Base-by-base conservation (phyloP, 2,329 filamentous ascomycete genomes). In the Ilyonectria sp. region DNA sequence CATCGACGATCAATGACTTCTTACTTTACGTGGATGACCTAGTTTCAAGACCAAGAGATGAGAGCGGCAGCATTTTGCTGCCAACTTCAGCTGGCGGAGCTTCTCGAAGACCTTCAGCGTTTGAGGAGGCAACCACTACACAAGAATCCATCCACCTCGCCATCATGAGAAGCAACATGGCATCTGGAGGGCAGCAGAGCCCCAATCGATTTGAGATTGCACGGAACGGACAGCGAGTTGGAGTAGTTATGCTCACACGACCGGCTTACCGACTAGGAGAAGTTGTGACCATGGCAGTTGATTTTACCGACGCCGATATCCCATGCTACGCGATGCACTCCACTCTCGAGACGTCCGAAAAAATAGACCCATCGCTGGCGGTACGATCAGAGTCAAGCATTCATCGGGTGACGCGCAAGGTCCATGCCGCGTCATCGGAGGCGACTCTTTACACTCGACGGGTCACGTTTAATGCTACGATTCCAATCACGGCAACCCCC, bases 181-280 rank as follows among this genome's bases (percentile, higher is more conserved):
- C 90, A 0, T 85, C 85, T 2, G 86, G 89, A 50, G 88, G 89
- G n/a, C 90, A 91, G 40, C 92, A 94, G 74, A 95, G 93, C 77
- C 89, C 92, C n/a, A 98, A 97, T 76, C 91, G 94, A 44, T 99
- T 98, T 79, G 95, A 97, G 78, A 98, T 99, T 78, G 92, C 95
- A 13, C 92, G 95, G 15, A 95, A 94, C 76, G 95, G 95, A n/a
- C 91, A 91, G 63, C 91, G 91, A n/a, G 95, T 99, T 13, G 95
- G 93, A 3, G 94, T 97, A 6, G 90, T 99, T 62, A 94, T 95
- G 82, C 87, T 99, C 35, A 93, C 95, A 6, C 91, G 96, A 10
- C 94, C 96, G 0, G 91, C 95, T 1, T 98, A 97, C 82, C 89
- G 95, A 50, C 86, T 99, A 1, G 96, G 96, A 65, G 96, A 99